Conservation (phyloP, 2,329 filamentous ascomycete genomes). For the Fusarium torulosum region DNA sequence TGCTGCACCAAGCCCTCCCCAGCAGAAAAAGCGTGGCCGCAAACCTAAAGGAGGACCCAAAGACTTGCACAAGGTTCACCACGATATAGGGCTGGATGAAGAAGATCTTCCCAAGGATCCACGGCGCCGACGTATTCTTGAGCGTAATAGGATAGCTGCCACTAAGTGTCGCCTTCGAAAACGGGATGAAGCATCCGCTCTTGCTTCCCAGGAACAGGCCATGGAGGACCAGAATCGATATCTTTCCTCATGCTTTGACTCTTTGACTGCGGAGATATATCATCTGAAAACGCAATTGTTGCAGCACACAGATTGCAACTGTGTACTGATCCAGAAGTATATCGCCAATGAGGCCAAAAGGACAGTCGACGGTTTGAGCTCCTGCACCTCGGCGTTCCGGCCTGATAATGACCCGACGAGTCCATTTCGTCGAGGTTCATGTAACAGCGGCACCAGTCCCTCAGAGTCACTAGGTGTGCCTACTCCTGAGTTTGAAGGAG, state of each 20-base stretch:
- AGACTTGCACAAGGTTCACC: slow-evolving; percentile 16
- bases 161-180: slow-evolving; percentile 52
- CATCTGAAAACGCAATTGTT: slow-evolving; percentile 50
- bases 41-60: slow-evolving; percentile 43
- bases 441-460: slow-evolving; percentile 43
- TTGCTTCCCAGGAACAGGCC: slow-evolving; percentile 47
- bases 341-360: slow-evolving; percentile 51
- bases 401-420: slow-evolving; percentile 26
- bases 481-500: slow-evolving; percentile 41
- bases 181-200: slow-evolving; percentile 49
- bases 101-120: slow-evolving; percentile 43
- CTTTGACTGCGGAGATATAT: slow-evolving; percentile 48
- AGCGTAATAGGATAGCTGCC: slow-evolving; percentile 51
- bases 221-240: slow-evolving; percentile 51
- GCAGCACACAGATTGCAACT: slow-evolving; percentile 50
- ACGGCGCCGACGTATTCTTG: slow-evolving; percentile 46
- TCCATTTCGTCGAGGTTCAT: slow-evolving; percentile 41
- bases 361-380: slow-evolving; percentile 45
- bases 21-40: slow-evolving; percentile 46
- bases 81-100: slow-evolving; percentile 40
- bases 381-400: slow-evolving; percentile 35
- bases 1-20: slow-evolving; percentile 10
- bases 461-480: slow-evolving; percentile 44
- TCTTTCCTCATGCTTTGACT: slow-evolving; percentile 46
- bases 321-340: slow-evolving; percentile 50